Base-by-base conservation (phyloP, 768 basidiomycete species). In the Bullera alba region DNA sequence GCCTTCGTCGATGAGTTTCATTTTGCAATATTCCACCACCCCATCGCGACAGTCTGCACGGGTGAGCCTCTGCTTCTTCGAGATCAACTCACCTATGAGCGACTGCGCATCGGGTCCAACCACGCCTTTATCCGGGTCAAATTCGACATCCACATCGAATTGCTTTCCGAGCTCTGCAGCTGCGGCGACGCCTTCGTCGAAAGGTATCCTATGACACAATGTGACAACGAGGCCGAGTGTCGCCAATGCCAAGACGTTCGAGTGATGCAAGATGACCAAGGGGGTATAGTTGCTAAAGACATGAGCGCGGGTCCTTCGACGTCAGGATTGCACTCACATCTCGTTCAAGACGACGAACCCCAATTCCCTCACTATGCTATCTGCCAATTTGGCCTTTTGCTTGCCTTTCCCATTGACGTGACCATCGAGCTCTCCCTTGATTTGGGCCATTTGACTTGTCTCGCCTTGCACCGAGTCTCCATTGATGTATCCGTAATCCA, bases 331-430 rank as follows among this genome's bases (percentile, higher is more conserved):
- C 14, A 35, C 52, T 58, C 49, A 65, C 61, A 52, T 50, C 35
- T 62, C 58, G 34, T 51, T 56, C 19, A 53, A 30, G 14, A 68
- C 17, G 5, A 41, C 21, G 58, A 58, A 68, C 1, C 46, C 57
- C 5, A 56, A 25, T 28, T 57, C 59, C 4, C 42, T 26, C 41
- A 59, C 56, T 2, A 54, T 34, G n/a, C n/a, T n/a, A 32, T 60
- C 41, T 1, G 52, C 42, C 6, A 52, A 42, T 39, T 48, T 48
- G n/a, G 39, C 46, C 56, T 42, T 45, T 21, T 42, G 35, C 43
- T 19, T 25, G n/a, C n/a, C n/a, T n/a, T n/a, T n/a, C n/a, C n/a
- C n/a, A n/a, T n/a, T n/a, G n/a, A 29, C 28, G 6, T 42, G 35
- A 44, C 29, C 45, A 19, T 44, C 42, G 19, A 23, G 22, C 27